Base-by-base conservation (phyloP, 2,329 filamentous ascomycete genomes). In the Phyllosticta capitalensis region DNA sequence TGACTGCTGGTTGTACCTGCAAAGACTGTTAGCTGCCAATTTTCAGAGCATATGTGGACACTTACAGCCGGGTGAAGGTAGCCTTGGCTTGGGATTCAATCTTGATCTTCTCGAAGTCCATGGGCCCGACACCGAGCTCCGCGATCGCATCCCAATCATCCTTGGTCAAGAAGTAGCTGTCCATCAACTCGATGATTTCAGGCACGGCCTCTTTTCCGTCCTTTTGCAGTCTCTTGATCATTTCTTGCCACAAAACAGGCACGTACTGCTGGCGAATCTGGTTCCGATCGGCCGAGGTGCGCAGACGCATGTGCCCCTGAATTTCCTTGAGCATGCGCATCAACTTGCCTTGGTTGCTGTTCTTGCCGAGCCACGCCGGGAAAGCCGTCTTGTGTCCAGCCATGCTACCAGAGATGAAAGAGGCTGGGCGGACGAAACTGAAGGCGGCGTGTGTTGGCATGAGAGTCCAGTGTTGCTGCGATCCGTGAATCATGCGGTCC, bases 391-490 rank as follows among this genome's bases (percentile, higher is more conserved):
- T 77, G 63, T 83, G 80, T 65, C 78, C 78, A 9, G 75, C 76
- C 68, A 95, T 83, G 66, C 87, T 87, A 49, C 94, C 94, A 55
- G 90, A 83, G 10, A 94, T 80, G 69, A 88, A 96, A 72, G 90
- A 96, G 7, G 94, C 87, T 4, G 94, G 94, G 24, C 89, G 82
- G 22, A 99, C 92, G 58, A 95, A 95, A 69, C 92, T 96, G 76
- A 97, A 96, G 48, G 96, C 82, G 24, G 92, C 94, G 73, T 99
- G 94, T 1, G 90, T 88, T 14, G 94, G 94, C 94, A 99, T 99
- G 63, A 99, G 76, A 69, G 89, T 94, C 94, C 94, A 99, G 63
- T 99, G 94, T 71, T 99, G 94, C 70, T 99, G 94, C 52, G 90
- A 90, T 24, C 94, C 94, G 72, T 99, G 94, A 61, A 99, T 99